Evolutionary conservation across 345 rosid genomes (phyloP), one percentile per base, ranked within the genome.

Genomic region (Raphanus raphanistrum): DNA sequence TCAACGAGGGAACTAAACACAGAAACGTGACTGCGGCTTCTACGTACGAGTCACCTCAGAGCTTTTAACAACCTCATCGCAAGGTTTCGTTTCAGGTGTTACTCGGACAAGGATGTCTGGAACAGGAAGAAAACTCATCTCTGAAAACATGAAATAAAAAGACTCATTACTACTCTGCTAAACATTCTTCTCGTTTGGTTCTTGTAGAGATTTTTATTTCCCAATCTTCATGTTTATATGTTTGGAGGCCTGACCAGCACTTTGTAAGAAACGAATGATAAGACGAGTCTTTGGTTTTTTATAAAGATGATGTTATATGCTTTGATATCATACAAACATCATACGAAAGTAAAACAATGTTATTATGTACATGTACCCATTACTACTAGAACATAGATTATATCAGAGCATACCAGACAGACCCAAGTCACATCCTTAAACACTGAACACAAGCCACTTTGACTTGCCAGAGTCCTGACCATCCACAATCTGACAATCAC

Each of bases 51-150:
- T 63, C 78, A 82, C 35, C 55, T 68, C 1, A 75, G 74, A 52
- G 72, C 79, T 66, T 73, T 87, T 61, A 84, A 80, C 76, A 85
- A 86, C 72, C 75, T 89, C 38, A 62, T 89, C 12, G 73, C 74
- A 60, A 70, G 86, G 48, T 78, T 84, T 66, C 82, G 83, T 52
- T 63, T 82, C 65, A 71, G 70, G 59, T 79, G 79, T 31, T 61
- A 68, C 57, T 74, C 72, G 1, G 71, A 35, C 33, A 78, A 63
- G 50, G 81, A 59, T 69, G 6, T 72, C 8, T 63, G 64, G 81
- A 71, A 68, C 58, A 74, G 69, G 50, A 80, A 66, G 33, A 78
- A 78, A 70, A 57, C 82, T 80, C 76, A 64, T 80, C 62, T 75
- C 82, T 26, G 27, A 80, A 41, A 70, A 15, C 76, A 32, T 80